These are phyloP conservation scores for Nitzschia putrida DNA, from an alignment of 108 stramenopile genomes.

Conservation along the genomic window DNA sequence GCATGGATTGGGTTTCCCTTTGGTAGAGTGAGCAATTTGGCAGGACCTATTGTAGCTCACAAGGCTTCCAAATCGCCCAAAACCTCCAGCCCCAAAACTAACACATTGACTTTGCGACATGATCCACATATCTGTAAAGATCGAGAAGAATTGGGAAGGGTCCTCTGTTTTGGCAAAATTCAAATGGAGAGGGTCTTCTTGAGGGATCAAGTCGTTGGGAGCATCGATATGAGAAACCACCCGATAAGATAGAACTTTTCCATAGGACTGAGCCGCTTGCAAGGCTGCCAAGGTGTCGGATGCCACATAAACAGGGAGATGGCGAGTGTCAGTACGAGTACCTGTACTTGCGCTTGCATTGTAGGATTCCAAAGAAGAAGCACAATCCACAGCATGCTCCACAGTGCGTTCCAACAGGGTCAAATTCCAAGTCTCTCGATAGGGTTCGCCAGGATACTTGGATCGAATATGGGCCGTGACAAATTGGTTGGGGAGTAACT, in stretches of 20 bases:
- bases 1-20: conserved; percentile 10
- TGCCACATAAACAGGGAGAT: conserved; percentile 37
- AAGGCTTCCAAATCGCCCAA: conserved; percentile 40
- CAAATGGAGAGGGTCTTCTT: conserved; percentile 33
- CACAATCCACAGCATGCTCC: conserved; percentile 44
- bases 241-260: neutral
- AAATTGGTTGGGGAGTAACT: conserved; percentile 36
- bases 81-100: conserved; percentile 44
- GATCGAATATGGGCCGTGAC: conserved; percentile 41
- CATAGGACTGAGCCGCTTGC: conserved; percentile 12
- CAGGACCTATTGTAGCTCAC: conserved; percentile 41
- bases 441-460: conserved; percentile 39
- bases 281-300: conserved; percentile 34
- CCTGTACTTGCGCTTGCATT: too few species aligned
- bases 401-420: conserved; percentile 23
- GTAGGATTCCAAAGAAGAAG: neutral
- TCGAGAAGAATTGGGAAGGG: conserved; percentile 35
- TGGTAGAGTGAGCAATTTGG: conserved; percentile 17
- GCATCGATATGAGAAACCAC: conserved; percentile 22
- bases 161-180: conserved; percentile 37
- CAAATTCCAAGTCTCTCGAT: conserved; percentile 32
- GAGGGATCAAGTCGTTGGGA: conserved; percentile 1
- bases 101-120: conserved; percentile 45
- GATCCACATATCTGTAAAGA: conserved; percentile 56
- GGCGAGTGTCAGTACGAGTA: neutral